These are phyloP conservation scores for Fraxinus nigra DNA, from an alignment of 305 asterid genomes.

Conservation along the genomic window DNA sequence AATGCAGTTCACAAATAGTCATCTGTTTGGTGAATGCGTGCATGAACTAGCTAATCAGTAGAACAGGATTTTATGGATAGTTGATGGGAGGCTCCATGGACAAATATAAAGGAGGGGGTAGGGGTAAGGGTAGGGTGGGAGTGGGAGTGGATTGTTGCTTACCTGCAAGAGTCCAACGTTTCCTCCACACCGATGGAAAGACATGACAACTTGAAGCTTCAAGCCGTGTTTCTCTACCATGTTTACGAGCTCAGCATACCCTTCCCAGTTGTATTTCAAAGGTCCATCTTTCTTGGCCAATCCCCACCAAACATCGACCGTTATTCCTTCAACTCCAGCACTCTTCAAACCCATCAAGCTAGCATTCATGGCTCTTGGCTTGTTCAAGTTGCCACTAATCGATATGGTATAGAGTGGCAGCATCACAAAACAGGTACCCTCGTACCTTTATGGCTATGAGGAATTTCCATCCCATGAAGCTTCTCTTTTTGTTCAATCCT, in stretches of 20 bases:
- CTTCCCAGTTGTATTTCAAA: conserved; percentile 80
- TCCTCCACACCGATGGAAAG: conserved; percentile 94
- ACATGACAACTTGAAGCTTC: conserved; percentile 91
- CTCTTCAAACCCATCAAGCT: conserved; percentile 81
- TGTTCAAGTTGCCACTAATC: conserved; percentile 60
- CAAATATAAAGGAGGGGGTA: not conserved
- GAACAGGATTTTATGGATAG: not conserved
- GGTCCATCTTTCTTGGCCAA: conserved; percentile 92
- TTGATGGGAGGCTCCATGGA: not conserved
- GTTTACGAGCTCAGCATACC: conserved; percentile 71
- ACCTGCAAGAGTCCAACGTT: conserved; percentile 93
- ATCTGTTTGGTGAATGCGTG: not conserved
- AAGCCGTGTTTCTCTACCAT: conserved; percentile 69
- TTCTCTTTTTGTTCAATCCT: conserved; percentile 42
- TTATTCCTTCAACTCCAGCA: conserved; percentile 81
- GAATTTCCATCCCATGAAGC: conserved; percentile 44
- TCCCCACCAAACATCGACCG: conserved; percentile 98
- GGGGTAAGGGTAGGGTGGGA: not conserved
- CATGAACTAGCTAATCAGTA: not conserved
- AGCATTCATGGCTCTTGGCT: conserved; percentile 70
- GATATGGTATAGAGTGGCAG: conserved; percentile 80
- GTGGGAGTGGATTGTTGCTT: not conserved
- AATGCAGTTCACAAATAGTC: too few species aligned
- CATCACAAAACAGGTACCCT: conserved; percentile 86
- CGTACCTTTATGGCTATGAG: conserved; percentile 28